These are phyloP conservation scores for Porosira glacialis DNA, from an alignment of 352 stramenopile genomes.

Conservation along the genomic window DNA sequence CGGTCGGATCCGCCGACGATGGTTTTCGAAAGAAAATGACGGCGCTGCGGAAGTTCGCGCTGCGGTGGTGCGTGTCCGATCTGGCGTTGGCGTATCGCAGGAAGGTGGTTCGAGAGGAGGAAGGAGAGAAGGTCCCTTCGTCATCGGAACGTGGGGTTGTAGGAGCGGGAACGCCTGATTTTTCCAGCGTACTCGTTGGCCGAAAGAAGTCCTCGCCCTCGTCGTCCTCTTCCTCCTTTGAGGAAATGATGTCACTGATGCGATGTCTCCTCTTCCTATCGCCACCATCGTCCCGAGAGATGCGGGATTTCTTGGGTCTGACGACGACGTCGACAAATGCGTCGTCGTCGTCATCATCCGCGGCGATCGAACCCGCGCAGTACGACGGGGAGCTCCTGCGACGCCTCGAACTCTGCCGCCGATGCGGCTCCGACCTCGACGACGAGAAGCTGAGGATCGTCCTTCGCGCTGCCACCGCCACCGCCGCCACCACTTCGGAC, in stretches of 20 bases:
- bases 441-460: conserved; percentile 69
- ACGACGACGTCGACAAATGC: too few relatives aligned
- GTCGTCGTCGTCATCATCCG: too few relatives aligned
- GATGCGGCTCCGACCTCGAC: conserved; percentile 58
- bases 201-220: conserved; percentile 5
- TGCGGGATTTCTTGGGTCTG: too few relatives aligned
- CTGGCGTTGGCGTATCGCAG: conserved; percentile 36
- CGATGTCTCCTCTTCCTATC: conserved; percentile 66
- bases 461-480: too few relatives aligned
- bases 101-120: conserved; percentile 25
- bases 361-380: conserved; percentile 7
- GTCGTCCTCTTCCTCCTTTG: conserved; percentile 8
- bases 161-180: conserved; percentile 56
- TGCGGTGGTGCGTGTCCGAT: conserved; percentile 59
- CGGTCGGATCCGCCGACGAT: conserved; percentile 14
- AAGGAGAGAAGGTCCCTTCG: conserved; percentile 1
- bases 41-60: conserved; percentile 47
- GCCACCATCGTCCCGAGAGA: conserved; percentile 33
- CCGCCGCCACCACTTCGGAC: too few relatives aligned
- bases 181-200: conserved; percentile 47
- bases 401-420: conserved; percentile 50
- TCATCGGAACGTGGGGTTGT: conserved; percentile 31
- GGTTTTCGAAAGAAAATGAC: conserved; percentile 34
- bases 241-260: conserved; percentile 34
- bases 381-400: conserved; percentile 27